Base-by-base conservation (phyloP, 306 rosid species). In the Aeschynomene evenia region DNA sequence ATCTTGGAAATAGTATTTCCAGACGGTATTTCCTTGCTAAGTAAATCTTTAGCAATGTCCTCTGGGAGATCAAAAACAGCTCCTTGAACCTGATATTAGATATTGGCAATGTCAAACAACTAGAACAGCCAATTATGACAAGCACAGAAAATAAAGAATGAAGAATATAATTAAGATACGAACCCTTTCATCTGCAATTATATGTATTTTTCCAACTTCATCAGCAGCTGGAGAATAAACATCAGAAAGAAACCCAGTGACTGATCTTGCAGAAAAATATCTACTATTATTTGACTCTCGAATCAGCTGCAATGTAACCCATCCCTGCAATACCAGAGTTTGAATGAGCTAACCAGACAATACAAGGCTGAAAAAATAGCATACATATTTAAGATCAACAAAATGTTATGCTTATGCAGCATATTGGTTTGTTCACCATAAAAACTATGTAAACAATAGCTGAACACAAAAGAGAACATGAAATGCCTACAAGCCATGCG, bases 1-100 rank as follows among this genome's bases (percentile, higher is more conserved):
- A 94, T 71, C 87, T 85, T 94, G 77, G 94, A 52, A 66, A 94
- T 68, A 22, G 86, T 87, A 77, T 87, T 87, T 75, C 97, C 97
- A 49, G 91, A 79, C 52, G 96, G 97, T 46, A 84, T 48, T 29
- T 85, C 86, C 81, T 72, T 88, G n/a, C 43, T 75, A 54, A 94
- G 84, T 78, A 94, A 83, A 81, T 87, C 96, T 68, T 87, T 94
- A 19, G 97, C 99, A 71, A 87, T 81, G 55, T 91, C 99, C 80
- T 94, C 97, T 2, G 99, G 97, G 70, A 94, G 87, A 87, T 94
- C 99, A 69, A 94, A 94, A 70, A 94, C 97, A 2, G 99, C 99
- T 77, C 95, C 96, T 74, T 85, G 91, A 84, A 91, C 83, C 99
- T 94, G 95, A 77, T 74, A 23, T 36, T 21, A 65, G 55, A 58